Percentiles rank a stretch among this genome's conserved stretches.
Conservation (phyloP, 23 red algal genomes). For the Agarophyton chilense region DNA sequence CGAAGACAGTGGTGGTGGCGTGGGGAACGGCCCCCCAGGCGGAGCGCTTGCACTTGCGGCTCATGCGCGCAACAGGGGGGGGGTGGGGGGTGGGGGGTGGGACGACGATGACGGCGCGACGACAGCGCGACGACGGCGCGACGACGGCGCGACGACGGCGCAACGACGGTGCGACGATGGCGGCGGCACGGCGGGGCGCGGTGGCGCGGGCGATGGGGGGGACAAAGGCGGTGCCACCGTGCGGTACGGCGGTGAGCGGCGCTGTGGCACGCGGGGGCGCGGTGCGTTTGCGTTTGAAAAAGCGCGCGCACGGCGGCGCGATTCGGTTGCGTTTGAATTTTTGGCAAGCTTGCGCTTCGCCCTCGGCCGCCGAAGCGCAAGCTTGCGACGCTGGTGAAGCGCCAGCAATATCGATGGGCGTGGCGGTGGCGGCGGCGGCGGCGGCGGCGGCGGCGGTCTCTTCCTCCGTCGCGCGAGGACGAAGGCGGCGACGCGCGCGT, state of each 20-base stretch:
- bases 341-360: too few species aligned
- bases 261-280: not conserved
- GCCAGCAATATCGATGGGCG: too few species aligned
- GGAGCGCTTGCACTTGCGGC: slow-evolving; percentile 46
- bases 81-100: too few species aligned
- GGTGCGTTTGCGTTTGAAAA: not conserved
- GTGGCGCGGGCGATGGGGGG: not conserved
- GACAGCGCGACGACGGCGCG: too few species aligned
- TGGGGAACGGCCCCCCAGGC: slow-evolving; percentile 8
- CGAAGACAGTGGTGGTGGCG: not conserved
- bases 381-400: too few species aligned
- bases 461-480: not conserved
- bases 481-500: not conserved
- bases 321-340: not conserved
- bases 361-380: too few species aligned
- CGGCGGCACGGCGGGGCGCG: not conserved
- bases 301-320: not conserved
- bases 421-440: too few species aligned
- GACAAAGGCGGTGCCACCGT: not conserved
- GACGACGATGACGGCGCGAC: too few species aligned
- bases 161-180: too few species aligned
- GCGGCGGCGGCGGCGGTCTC: too few species aligned
- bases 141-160: too few species aligned
- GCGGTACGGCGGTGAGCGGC: not conserved
- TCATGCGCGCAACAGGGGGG: slow-evolving; percentile 9